A percentile compares a stretch with the other conserved stretches of the same genome.
Conservation (phyloP, 352 stramenopile genomes). For the Pythium biforme region DNA sequence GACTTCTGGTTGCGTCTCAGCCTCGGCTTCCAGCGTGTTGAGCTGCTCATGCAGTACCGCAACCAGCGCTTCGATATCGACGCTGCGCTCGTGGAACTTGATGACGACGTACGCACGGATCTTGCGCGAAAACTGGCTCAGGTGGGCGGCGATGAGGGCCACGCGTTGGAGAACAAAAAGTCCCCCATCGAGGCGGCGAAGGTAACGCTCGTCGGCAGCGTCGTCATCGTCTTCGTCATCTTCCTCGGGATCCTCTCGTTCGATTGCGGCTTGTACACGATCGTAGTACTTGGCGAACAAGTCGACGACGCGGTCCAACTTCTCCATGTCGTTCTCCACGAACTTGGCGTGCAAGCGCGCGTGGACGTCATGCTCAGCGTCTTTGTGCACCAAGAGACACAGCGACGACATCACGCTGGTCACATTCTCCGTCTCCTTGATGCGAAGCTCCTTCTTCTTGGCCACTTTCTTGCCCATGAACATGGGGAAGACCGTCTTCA, state of each 20-base stretch:
- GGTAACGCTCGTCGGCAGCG: constrained; percentile 44
- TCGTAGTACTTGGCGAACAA: constrained; percentile 73
- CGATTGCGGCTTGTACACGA: constrained; percentile 35
- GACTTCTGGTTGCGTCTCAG: constrained; percentile 12
- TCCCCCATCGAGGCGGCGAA: constrained; percentile 68
- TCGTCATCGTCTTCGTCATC: constrained; percentile 27
- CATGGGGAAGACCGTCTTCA: constrained; percentile 47
- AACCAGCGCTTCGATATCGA: constrained; percentile 45
- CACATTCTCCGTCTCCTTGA: constrained; percentile 67
- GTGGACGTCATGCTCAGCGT: constrained; percentile 53
- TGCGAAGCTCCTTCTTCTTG: constrained; percentile 29
- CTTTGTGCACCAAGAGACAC: constrained; percentile 43
- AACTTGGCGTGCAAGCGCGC: constrained; percentile 81
- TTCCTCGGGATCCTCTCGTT: constrained; percentile 28
- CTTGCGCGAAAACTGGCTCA: constrained; percentile 64
- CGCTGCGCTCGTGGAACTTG: constrained; percentile 72
- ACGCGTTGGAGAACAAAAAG: constrained; percentile 77
- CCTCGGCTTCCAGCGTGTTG: constrained; percentile 40
- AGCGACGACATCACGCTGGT: constrained; percentile 66
- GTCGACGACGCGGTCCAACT: constrained; percentile 76
- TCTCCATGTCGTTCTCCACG: constrained; percentile 80
- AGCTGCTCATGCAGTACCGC: constrained; percentile 61
- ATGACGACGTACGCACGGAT: constrained; percentile 67
- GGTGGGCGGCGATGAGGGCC: constrained; percentile 57
- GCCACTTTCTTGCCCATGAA: constrained; percentile 44